Percentiles rank a stretch among this genome's conserved stretches.
These are phyloP conservation scores for Cyclocybe aegerita DNA, from an alignment of 768 basidiomycete genomes.

Conservation along the genomic window DNA sequence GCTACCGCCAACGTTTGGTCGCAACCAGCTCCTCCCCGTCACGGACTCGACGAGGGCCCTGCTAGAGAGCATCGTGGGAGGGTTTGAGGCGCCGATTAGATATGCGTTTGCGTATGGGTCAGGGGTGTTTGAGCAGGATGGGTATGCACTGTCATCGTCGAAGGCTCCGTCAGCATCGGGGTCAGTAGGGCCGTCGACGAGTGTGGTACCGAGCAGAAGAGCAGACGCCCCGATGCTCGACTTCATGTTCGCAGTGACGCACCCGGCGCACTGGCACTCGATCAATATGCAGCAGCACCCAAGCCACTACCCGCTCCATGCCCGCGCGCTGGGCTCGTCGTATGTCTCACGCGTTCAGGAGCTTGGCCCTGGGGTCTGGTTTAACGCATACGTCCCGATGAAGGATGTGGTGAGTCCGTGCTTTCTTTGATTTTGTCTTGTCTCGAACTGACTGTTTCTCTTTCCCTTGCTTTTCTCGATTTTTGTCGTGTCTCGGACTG, in stretches of 20 bases:
- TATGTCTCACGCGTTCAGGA: conserved; percentile 82
- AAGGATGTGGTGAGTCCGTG: conserved; percentile 70
- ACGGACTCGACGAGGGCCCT: conserved; percentile 77
- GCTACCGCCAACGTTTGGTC: conserved; percentile 73
- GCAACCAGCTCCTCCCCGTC: conserved; percentile 80
- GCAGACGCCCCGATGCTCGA: conserved; percentile 79
- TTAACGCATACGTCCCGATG: conserved; percentile 87
- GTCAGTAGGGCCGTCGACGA: too few species aligned
- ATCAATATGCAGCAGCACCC: conserved; percentile 94
- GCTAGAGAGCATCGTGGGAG: conserved; percentile 74
- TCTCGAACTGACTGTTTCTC: conserved; percentile 1
- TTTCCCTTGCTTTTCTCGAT: conserved; percentile 5
- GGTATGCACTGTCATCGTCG: conserved; percentile 46
- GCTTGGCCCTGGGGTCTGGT: conserved; percentile 88
- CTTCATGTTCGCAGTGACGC: conserved; percentile 95
- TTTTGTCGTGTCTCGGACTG: conserved; percentile 1
- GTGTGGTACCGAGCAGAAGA: too few species aligned
- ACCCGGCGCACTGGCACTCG: conserved; percentile 90
- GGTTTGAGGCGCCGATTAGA: conserved; percentile 88
- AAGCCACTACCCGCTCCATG: conserved; percentile 85
- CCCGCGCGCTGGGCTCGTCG: conserved; percentile 79
- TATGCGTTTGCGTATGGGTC: conserved; percentile 98
- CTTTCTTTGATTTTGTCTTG: conserved; percentile 5
- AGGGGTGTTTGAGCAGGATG: conserved; percentile 92
- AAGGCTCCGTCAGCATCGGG: conserved; percentile 1